Evolutionary conservation across 139 green algal species (phyloP).

Genomic region (Coelastrella sp.): DNA sequence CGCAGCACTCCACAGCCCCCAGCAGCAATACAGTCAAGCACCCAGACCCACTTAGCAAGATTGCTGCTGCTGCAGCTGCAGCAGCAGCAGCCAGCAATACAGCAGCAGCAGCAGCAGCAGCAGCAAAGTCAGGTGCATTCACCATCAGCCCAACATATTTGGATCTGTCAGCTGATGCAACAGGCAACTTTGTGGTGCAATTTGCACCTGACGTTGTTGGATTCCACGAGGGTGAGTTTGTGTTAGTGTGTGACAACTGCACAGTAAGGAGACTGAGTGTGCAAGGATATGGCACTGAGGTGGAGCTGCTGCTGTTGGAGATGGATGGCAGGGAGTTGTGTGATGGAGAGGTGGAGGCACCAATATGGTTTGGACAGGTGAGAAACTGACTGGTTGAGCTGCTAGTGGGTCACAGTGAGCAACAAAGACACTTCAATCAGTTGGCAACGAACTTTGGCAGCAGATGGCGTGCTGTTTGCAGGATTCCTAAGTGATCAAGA

Average conservation of each 20-base stretch:
- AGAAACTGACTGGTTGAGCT: neutral
- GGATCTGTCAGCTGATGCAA: constrained; percentile 46
- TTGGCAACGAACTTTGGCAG: too few relatives aligned
- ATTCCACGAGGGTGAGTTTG: constrained; percentile 43
- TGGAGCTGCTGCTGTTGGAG: constrained; percentile 56
- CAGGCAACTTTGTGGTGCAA: constrained; percentile 49
- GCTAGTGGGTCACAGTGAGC: neutral
- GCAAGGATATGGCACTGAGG: constrained; percentile 49
- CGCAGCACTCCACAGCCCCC: neutral
- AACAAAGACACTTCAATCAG: too few relatives aligned
- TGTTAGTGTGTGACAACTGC: constrained; percentile 77
- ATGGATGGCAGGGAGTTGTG: constrained; percentile 50
- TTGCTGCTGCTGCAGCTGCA: neutral
- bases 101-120: constrained; percentile 9
- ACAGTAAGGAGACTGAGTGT: constrained; percentile 60
- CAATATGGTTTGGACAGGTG: constrained; percentile 68
- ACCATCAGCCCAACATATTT: constrained; percentile 60
- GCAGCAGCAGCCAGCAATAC: neutral
- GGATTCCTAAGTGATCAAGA: too few relatives aligned
- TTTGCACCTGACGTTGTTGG: constrained; percentile 58
- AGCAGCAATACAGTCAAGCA: neutral
- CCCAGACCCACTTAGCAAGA: constrained; percentile 6
- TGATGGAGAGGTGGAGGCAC: constrained; percentile 44
- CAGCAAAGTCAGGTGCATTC: constrained; percentile 4
- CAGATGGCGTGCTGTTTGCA: too few relatives aligned